phyloP scores from a whole-genome alignment of 768 basidiomycete genomes.

The Cyclocybe aegerita region DNA sequence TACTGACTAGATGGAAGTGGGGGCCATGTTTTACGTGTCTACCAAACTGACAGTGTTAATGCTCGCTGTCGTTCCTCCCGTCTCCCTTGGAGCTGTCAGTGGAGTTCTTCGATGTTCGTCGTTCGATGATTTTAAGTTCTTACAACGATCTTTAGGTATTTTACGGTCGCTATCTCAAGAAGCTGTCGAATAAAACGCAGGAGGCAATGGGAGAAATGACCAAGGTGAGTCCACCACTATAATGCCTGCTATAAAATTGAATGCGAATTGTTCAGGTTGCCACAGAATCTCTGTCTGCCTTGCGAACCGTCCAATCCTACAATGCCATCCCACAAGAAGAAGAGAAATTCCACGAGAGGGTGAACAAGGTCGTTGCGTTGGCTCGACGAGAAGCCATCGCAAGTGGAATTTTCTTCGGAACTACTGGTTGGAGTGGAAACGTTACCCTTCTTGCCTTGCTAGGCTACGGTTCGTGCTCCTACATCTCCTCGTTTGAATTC shows the following conservation, averaged over 20 bases:
- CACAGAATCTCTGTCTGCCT: constrained; percentile 83
- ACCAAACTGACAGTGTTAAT: constrained; percentile 87
- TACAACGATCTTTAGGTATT: constrained; percentile 61
- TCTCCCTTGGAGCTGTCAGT: constrained; percentile 79
- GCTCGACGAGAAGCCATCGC: constrained; percentile 88
- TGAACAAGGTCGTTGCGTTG: constrained; percentile 66
- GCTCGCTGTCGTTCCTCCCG: constrained; percentile 88
- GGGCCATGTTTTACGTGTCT: constrained; percentile 93
- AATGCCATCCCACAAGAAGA: constrained; percentile 82
- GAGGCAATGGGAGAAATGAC: constrained; percentile 97
- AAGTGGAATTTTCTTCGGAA: constrained; percentile 90
- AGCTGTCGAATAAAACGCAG: constrained; percentile 88
- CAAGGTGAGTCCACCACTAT: constrained; percentile 43
- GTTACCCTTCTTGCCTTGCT: constrained; percentile 84
- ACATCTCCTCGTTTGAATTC: neutral
- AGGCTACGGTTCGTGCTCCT: constrained; percentile 71
- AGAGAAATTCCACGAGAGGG: constrained; percentile 66
- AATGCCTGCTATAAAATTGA: neutral
- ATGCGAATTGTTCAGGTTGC: constrained; percentile 49
- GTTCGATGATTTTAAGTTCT: neutral
- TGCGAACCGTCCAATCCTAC: constrained; percentile 89
- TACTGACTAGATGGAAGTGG: constrained; percentile 48
- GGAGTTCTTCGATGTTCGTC: neutral
- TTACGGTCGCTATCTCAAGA: constrained; percentile 94
- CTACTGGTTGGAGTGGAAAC: constrained; percentile 92